These are phyloP conservation scores for sunflower (Helianthus annuus) DNA, from an alignment of 129 eudicot genomes.

Conservation along the genomic window HanXRQr2.0-SUNRISE NC_035444.2:30335765-30336264, in stretches of 20 bases:
- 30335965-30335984: neutral
- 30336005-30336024: neutral
- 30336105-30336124: too few relatives aligned
- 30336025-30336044: neutral
- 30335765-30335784: neutral
- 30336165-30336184: too few relatives aligned
- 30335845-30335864: neutral
- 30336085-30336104: neutral
- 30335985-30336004: neutral
- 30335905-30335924: neutral
- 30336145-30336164: too few relatives aligned
- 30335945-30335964: neutral
- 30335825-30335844: neutral
- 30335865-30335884: too few relatives aligned
- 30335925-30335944: neutral
- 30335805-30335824: neutral
- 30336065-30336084: neutral
- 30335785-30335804: too few relatives aligned
- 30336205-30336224: too few relatives aligned
- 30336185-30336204: too few relatives aligned
- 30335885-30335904: too few relatives aligned
- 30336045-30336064: neutral
- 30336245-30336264: too few relatives aligned
- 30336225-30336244: too few relatives aligned
- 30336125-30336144: too few relatives aligned